Conservation (phyloP, 305 asterid species). For the Caryopteris hybrid region DNA sequence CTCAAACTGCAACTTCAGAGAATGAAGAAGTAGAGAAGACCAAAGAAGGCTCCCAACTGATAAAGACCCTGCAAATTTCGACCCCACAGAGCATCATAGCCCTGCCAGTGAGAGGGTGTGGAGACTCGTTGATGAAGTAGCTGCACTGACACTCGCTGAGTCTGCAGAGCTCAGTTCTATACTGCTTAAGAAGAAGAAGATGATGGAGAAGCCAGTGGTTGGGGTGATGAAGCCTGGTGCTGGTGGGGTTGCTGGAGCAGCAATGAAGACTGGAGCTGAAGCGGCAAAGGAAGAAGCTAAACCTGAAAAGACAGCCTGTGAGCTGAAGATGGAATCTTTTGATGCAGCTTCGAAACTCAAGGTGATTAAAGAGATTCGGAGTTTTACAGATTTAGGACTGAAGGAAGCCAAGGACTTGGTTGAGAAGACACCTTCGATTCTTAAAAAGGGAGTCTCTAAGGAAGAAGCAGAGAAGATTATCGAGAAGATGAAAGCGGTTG, state of each 20-base stretch:
- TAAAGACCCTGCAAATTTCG: slow-evolving; percentile 65
- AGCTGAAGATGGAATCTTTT: slow-evolving; percentile 42
- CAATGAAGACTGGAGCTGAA: slow-evolving; percentile 13
- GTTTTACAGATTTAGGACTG: slow-evolving; percentile 68
- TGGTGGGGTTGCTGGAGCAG: slow-evolving; percentile 35
- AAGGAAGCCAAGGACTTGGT: slow-evolving; percentile 89
- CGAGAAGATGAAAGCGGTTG: slow-evolving; percentile 71
- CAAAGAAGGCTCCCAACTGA: slow-evolving; percentile 80
- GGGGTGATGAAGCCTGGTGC: slow-evolving; percentile 57
- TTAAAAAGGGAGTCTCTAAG: slow-evolving; percentile 72
- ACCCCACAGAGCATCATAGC: slow-evolving; percentile 75
- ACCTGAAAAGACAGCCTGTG: slow-evolving; percentile 49
- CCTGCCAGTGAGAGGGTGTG: slow-evolving; percentile 72
- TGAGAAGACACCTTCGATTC: slow-evolving; percentile 63
- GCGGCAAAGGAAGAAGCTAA: slow-evolving; percentile 48
- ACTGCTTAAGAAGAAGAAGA: slow-evolving; percentile 43
- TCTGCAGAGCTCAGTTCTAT: slow-evolving; percentile 51
- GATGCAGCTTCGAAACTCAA: slow-evolving; percentile 50
- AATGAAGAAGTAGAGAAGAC: slow-evolving; percentile 63
- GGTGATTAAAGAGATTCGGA: slow-evolving; percentile 68
- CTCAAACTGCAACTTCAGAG: slow-evolving; percentile 51
- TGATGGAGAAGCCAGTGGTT: slow-evolving; percentile 39
- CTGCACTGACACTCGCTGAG: slow-evolving; percentile 58
- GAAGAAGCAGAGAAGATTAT: slow-evolving; percentile 70
- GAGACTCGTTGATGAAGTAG: slow-evolving; percentile 70